Evolutionary conservation across 73 alveolate genomes (phyloP).

Genomic region (Paramecium biaurelia): DNA sequence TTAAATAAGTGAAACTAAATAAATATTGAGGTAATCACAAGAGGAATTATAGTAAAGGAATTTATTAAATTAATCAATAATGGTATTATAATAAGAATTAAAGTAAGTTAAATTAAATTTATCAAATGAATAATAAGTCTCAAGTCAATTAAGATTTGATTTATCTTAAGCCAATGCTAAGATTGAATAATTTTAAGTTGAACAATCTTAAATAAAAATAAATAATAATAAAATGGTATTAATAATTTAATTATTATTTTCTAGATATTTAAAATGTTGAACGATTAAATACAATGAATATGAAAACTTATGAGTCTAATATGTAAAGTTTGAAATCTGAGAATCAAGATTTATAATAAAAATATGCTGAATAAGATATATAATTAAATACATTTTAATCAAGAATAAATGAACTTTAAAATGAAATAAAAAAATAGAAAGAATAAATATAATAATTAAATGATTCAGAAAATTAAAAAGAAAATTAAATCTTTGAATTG

Average conservation of each 20-base stretch:
- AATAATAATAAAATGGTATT: background rate
- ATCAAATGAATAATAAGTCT: background rate
- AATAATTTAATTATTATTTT: background rate
- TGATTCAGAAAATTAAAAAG: background rate
- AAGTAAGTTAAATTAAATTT: background rate
- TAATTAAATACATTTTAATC: background rate
- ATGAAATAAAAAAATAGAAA: background rate
- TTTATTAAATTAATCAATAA: background rate
- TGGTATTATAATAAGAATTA: background rate
- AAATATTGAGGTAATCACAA: background rate
- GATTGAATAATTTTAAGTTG: background rate
- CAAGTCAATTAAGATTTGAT: background rate
- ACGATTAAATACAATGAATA: background rate
- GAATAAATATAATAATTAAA: background rate
- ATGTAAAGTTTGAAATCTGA: background rate
- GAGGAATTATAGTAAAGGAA: background rate
- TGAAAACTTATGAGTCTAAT: background rate
- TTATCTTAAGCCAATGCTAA: background rate
- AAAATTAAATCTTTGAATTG: background rate
- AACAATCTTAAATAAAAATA: background rate
- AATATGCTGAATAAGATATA: background rate
- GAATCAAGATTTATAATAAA: background rate
- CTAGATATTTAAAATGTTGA: background rate
- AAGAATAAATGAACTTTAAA: background rate
- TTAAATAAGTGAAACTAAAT: background rate